Conservation (phyloP, 768 basidiomycete genomes). For the Collybiopsis luxurians region DNA sequence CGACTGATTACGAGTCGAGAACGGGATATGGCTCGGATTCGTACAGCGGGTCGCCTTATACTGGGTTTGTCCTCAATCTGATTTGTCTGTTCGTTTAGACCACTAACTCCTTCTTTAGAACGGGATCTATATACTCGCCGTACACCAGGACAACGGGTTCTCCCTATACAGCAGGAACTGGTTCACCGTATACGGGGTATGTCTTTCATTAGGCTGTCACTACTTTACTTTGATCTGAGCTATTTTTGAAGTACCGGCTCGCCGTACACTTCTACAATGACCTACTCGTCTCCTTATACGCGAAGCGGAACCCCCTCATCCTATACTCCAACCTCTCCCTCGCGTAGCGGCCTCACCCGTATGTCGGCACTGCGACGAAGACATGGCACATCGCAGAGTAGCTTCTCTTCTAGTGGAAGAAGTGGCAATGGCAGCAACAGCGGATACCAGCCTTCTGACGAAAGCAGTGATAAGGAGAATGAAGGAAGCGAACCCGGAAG, state of each 20-base stretch:
- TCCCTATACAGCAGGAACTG: slow-evolving; percentile 1
- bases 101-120: background rate
- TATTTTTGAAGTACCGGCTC: background rate
- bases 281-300: slow-evolving; percentile 13
- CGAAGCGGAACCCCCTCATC: slow-evolving; percentile 16
- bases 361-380: slow-evolving; percentile 57
- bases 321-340: slow-evolving; percentile 45
- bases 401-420: slow-evolving; percentile 29
- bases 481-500: slow-evolving; percentile 18
- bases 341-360: slow-evolving; percentile 50
- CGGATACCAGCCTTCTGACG: slow-evolving; percentile 15
- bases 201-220: background rate
- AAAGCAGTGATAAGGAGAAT: slow-evolving; percentile 17
- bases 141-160: slow-evolving; percentile 14
- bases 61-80: background rate
- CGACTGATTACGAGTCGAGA: slow-evolving; percentile 7
- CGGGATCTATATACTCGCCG: slow-evolving; percentile 16
- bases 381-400: slow-evolving; percentile 27
- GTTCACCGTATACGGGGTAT: slow-evolving; percentile 3
- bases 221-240: background rate
- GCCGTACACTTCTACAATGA: slow-evolving; percentile 7
- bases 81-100: background rate
- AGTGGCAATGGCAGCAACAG: slow-evolving; percentile 16
- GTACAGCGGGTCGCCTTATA: slow-evolving; percentile 8
- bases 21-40: slow-evolving; percentile 1